phyloP scores from a whole-genome alignment of 768 basidiomycete species.

The Hemileccinum impolitum region DNA sequence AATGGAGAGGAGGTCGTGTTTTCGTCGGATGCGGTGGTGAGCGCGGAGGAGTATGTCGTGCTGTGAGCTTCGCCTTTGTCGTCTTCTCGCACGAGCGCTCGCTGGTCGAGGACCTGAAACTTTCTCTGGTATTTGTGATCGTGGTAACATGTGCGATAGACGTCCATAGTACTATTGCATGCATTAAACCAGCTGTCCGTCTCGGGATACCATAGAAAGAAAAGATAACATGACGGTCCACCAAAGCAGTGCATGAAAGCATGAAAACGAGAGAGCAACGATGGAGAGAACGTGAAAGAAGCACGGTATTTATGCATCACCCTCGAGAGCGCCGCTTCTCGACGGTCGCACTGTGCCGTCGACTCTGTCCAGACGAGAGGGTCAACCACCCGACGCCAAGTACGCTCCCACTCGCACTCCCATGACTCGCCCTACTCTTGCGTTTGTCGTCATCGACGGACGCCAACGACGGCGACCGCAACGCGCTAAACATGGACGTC shows the following conservation, averaged over 20 bases:
- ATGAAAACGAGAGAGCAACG: no score
- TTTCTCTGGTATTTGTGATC: no score
- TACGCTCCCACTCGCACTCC: background rate
- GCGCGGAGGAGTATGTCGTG: slow-evolving; percentile 55
- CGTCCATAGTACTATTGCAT: no score
- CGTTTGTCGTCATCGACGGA: background rate
- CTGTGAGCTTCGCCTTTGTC: slow-evolving; percentile 26
- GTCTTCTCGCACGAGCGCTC: background rate
- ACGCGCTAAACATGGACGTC: slow-evolving; percentile 5
- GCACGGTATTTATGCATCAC: no score
- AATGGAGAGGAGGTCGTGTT: slow-evolving; percentile 48
- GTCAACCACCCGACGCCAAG: slow-evolving; percentile 6
- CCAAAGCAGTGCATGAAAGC: no score
- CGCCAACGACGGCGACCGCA: background rate
- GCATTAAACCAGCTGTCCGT: no score
- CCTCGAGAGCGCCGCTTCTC: slow-evolving; percentile 5
- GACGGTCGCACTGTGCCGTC: slow-evolving; percentile 7
- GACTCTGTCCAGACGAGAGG: background rate
- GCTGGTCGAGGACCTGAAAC: no score
- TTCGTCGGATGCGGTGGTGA: slow-evolving; percentile 55
- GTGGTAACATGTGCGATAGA: no score
- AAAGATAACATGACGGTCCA: no score
- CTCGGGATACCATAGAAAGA: no score
- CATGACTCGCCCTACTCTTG: background rate
- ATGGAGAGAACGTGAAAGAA: no score